phyloP scores from a whole-genome alignment of 75 land plant species.

The Chamaecyparis obtusa region DNA sequence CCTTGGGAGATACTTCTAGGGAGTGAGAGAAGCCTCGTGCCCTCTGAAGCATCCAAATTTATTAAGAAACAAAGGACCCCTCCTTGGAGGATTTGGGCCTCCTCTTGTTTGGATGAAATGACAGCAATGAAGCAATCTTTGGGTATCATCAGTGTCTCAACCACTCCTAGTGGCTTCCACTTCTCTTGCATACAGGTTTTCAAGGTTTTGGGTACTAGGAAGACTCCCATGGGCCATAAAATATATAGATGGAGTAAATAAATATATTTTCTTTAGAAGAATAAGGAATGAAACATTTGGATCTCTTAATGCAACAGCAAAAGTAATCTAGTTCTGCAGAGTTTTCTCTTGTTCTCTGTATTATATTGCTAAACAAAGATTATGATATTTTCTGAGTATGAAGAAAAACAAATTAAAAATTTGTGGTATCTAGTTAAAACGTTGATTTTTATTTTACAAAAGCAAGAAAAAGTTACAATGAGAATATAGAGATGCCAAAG shows the following conservation, averaged over 20 bases:
- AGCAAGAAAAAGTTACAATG: background rate
- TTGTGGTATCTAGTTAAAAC: background rate
- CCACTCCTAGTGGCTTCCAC: no score
- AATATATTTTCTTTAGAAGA: background rate
- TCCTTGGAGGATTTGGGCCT: no score
- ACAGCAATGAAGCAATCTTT: no score
- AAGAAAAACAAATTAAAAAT: background rate
- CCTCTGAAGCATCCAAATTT: no score
- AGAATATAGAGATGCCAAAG: constrained; percentile 6
- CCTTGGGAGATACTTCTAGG: no score
- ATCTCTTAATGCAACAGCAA: background rate
- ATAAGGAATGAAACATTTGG: background rate
- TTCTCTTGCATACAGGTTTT: no score
- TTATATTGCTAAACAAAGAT: background rate
- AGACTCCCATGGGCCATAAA: no score
- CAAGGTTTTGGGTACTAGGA: no score
- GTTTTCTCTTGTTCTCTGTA: background rate
- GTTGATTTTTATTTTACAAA: background rate
- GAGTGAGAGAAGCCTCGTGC: no score
- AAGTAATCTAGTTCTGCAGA: background rate
- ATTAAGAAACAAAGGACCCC: no score
- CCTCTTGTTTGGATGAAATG: no score
- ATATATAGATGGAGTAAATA: background rate
- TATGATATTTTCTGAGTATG: background rate
- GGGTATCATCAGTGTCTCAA: no score